phyloP scores from a whole-genome alignment of 2,329 filamentous ascomycete genomes.

The Cephalotrichum gorgonifer region DNA sequence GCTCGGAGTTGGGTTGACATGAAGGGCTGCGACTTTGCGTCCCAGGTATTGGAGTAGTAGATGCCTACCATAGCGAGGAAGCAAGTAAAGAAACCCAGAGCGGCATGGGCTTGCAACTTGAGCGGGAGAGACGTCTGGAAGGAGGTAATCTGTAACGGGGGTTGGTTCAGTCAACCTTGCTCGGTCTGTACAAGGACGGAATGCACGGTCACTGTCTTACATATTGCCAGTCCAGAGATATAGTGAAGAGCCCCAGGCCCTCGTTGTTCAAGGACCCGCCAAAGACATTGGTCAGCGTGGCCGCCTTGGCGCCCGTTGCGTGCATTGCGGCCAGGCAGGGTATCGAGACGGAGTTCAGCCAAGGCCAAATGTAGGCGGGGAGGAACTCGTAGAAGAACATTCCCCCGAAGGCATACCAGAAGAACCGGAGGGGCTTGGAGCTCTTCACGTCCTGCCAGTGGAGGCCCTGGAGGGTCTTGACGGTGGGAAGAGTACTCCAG shows the following conservation, averaged over 20 bases:
- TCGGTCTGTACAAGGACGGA: neutral
- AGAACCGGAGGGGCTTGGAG: slow-evolving; percentile 38
- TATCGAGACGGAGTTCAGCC: slow-evolving; percentile 44
- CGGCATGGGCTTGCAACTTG: slow-evolving; percentile 34
- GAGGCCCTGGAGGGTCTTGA: slow-evolving; percentile 42
- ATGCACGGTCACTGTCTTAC: slow-evolving; percentile 21
- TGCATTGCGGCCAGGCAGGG: slow-evolving; percentile 43
- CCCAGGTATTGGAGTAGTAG: slow-evolving; percentile 40
- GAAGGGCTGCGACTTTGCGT: slow-evolving; percentile 34
- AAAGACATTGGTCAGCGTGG: slow-evolving; percentile 34
- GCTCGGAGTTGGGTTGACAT: slow-evolving; percentile 39
- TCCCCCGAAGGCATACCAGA: slow-evolving; percentile 37
- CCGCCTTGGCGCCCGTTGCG: slow-evolving; percentile 32
- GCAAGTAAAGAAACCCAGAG: slow-evolving; percentile 35
- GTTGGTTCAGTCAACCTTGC: too few relatives aligned
- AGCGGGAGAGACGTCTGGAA: slow-evolving; percentile 42
- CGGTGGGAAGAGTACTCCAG: slow-evolving; percentile 40
- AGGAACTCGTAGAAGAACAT: slow-evolving; percentile 43
- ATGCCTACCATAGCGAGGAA: slow-evolving; percentile 38
- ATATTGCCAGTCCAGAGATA: slow-evolving; percentile 46
- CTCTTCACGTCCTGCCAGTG: slow-evolving; percentile 40
- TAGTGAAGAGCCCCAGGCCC: slow-evolving; percentile 35
- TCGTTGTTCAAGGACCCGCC: slow-evolving; percentile 42
- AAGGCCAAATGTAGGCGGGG: slow-evolving; percentile 44
- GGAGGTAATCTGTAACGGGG: slow-evolving; percentile 35